These are phyloP conservation scores for Candida loeiensis DNA, from an alignment of 805 yeast species.

Conservation along the genomic window DNA sequence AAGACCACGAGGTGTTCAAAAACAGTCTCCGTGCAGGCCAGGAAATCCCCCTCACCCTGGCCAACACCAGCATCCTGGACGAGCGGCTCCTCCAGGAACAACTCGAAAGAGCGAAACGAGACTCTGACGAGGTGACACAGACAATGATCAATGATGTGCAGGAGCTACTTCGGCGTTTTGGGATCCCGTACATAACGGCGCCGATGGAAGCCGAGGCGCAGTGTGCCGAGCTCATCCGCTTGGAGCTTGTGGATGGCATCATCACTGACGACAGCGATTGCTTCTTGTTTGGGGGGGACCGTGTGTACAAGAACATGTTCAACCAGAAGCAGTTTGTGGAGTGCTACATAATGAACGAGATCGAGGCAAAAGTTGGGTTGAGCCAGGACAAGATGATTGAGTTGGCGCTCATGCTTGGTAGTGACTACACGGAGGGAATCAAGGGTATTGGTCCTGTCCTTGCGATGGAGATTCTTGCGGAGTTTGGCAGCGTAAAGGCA, in stretches of 20 bases:
- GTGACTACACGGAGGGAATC: slow-evolving; percentile 92
- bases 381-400: slow-evolving; percentile 64
- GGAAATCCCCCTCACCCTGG: slow-evolving; percentile 16
- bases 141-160: slow-evolving; percentile 89
- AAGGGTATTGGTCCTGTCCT: slow-evolving; percentile 93
- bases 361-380: slow-evolving; percentile 64
- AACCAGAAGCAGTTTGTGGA: slow-evolving; percentile 91
- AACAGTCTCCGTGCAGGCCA: slow-evolving; percentile 21
- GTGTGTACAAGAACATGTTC: slow-evolving; percentile 87
- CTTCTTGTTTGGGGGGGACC: slow-evolving; percentile 85
- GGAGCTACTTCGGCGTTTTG: slow-evolving; percentile 80
- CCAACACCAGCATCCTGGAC: slow-evolving; percentile 38
- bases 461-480: slow-evolving; percentile 86
- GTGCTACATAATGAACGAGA: slow-evolving; percentile 59
- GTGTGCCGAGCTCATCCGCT: slow-evolving; percentile 73
- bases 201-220: slow-evolving; percentile 99
- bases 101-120: slow-evolving; percentile 67
- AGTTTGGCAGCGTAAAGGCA: slow-evolving; percentile 51
- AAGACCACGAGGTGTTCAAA: slow-evolving; percentile 66
- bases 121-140: slow-evolving; percentile 85
- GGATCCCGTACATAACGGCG: slow-evolving; percentile 91
- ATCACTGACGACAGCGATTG: slow-evolving; percentile 98
- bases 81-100: slow-evolving; percentile 56
- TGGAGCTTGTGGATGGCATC: slow-evolving; percentile 86
- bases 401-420: slow-evolving; percentile 80